Conservation (phyloP, 2,329 filamentous ascomycete genomes). For the Fusarium pseudonygamai region DNA sequence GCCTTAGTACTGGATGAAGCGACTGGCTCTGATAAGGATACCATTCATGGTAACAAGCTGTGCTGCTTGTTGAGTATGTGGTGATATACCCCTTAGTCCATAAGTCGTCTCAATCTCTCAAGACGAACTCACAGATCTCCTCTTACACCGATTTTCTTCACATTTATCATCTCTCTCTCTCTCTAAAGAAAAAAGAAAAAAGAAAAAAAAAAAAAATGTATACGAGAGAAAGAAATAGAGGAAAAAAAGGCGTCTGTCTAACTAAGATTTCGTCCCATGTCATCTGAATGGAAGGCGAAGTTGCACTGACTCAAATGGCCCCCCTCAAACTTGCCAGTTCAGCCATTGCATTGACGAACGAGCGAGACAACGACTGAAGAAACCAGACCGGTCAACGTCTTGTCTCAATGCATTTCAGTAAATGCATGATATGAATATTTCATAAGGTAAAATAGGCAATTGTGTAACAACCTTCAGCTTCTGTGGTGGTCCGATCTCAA, state of each 20-base stretch:
- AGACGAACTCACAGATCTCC: not conserved
- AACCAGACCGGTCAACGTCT: not conserved
- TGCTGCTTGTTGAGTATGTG: not conserved
- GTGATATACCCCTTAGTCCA: not conserved
- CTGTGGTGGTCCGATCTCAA: constrained; percentile 1
- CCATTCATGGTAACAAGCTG: not conserved
- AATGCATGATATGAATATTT: not conserved
- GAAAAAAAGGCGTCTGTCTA: not conserved
- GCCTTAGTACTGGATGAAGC: not conserved
- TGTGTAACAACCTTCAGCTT: not conserved
- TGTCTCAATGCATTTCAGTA: not conserved
- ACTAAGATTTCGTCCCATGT: not conserved
- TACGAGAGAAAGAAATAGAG: not conserved
- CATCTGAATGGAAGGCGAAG: not conserved
- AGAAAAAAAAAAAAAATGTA: not conserved
- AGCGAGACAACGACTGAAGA: not conserved
- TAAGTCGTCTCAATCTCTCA: not conserved
- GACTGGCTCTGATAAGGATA: not conserved
- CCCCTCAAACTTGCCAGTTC: not conserved
- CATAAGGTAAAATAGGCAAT: not conserved
- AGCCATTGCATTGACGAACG: not conserved
- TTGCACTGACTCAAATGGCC: not conserved
- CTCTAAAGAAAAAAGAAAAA: not conserved
- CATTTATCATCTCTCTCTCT: not conserved
- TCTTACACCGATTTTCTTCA: not conserved